Conservation (phyloP, 2,329 filamentous ascomycete genomes). For the Epichloe typhina region DNA sequence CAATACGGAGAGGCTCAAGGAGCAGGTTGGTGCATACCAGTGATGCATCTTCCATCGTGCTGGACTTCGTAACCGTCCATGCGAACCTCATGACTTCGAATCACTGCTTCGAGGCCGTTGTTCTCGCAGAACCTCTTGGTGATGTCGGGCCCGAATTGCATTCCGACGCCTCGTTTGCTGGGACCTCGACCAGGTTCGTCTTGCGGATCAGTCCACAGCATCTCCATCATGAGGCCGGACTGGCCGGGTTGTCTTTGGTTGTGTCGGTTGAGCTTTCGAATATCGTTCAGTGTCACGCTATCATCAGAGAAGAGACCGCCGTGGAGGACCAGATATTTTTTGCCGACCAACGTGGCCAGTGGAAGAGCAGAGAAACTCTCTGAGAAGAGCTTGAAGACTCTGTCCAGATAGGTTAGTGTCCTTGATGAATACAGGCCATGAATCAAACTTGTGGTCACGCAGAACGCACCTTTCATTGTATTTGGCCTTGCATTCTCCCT, state of each 20-base stretch:
- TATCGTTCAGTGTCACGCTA: slow-evolving; percentile 81
- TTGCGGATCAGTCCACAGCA: slow-evolving; percentile 98
- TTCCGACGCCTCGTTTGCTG: slow-evolving; percentile 89
- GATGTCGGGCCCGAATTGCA: slow-evolving; percentile 94
- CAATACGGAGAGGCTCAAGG: background rate
- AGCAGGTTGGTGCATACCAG: slow-evolving; percentile 39
- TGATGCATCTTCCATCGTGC: slow-evolving; percentile 91
- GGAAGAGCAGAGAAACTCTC: slow-evolving; percentile 94
- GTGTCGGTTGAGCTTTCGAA: slow-evolving; percentile 83
- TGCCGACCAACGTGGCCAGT: slow-evolving; percentile 79
- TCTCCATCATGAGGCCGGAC: slow-evolving; percentile 97
- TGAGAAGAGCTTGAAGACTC: slow-evolving; percentile 92
- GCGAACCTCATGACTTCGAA: slow-evolving; percentile 91
- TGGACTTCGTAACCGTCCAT: slow-evolving; percentile 99
- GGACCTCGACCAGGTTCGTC: slow-evolving; percentile 73
- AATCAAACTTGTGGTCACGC: background rate
- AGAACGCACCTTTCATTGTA: slow-evolving; percentile 63
- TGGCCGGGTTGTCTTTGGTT: slow-evolving; percentile 88
- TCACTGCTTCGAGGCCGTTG: slow-evolving; percentile 88
- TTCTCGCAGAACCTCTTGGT: slow-evolving; percentile 95
- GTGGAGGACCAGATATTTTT: slow-evolving; percentile 84
- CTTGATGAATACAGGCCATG: background rate
- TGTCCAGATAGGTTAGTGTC: slow-evolving; percentile 12
- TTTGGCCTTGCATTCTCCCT: slow-evolving; percentile 96
- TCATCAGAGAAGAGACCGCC: slow-evolving; percentile 95